These are phyloP conservation scores for Pseudoturritis turrita DNA, from an alignment of 345 rosid genomes.

Conservation along the genomic window DNA sequence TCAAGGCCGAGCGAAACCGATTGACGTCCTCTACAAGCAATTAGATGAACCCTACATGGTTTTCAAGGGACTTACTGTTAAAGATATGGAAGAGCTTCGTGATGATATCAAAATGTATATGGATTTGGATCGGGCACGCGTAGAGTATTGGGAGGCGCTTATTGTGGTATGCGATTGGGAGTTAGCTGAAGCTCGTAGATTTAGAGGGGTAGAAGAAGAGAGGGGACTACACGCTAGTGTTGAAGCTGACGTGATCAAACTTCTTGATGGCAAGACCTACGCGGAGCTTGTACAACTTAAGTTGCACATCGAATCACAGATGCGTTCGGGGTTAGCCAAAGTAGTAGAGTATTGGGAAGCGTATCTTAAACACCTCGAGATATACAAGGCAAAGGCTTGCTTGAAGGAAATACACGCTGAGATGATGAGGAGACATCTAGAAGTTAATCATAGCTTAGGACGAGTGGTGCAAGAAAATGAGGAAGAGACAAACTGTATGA, in stretches of 20 bases:
- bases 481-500: slow-evolving; percentile 40
- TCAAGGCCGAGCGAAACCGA: slow-evolving; percentile 86
- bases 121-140: slow-evolving; percentile 71
- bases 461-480: slow-evolving; percentile 50
- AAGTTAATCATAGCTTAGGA: slow-evolving; percentile 29
- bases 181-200: slow-evolving; percentile 83
- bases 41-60: slow-evolving; percentile 87
- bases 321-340: slow-evolving; percentile 87
- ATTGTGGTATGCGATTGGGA: slow-evolving; percentile 90
- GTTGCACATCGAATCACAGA: slow-evolving; percentile 68
- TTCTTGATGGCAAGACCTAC: slow-evolving; percentile 76
- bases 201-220: slow-evolving; percentile 90
- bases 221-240: slow-evolving; percentile 88
- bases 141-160: slow-evolving; percentile 96
- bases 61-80: slow-evolving; percentile 86
- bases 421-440: slow-evolving; percentile 72
- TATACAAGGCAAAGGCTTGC: slow-evolving; percentile 95
- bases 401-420: slow-evolving; percentile 85
- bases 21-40: slow-evolving; percentile 76
- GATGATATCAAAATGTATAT: slow-evolving; percentile 95
- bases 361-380: slow-evolving; percentile 77
- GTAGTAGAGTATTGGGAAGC: slow-evolving; percentile 99
- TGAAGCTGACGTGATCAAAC: slow-evolving; percentile 70
- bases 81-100: slow-evolving; percentile 90
- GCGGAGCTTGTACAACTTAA: slow-evolving; percentile 61